Evolutionary conservation across 2,329 filamentous ascomycete species (phyloP), one percentile per base, ranked within the genome.

Genomic region (Colletotrichum spinosum): DNA sequence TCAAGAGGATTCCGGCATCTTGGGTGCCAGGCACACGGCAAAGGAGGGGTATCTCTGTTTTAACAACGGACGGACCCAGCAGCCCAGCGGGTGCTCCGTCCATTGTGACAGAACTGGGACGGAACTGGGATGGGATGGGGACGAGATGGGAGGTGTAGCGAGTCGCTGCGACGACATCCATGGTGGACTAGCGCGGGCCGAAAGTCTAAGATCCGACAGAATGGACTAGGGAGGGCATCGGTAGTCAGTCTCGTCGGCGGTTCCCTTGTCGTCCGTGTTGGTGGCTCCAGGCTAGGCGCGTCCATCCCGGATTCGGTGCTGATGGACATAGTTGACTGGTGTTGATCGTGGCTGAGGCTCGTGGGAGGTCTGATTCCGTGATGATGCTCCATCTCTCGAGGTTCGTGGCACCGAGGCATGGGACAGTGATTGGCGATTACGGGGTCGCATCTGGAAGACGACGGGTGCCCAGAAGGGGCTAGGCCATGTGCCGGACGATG

Each of bases 191-290:
- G 63, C 63, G 63, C 34, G 52, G 58, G 11, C 45, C 52, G 53
- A 49, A 53, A 41, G 53, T 57, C 6, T 39, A 33, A 34, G 6
- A 38, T 65, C 42, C 58, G 42, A 62, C 48, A 52, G 58, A 33
- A 66, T 50, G 60, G 53, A 13, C 59, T 56, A 17, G 59, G 59
- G 42, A 49, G 51, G 55, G 37, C 55, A 33, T 53, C 53, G 44
- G 45, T 34, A 17, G 37, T 56, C 10, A 42, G 17, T 44, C 51
- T 42, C 52, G 11, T 53, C 34, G 52, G 35, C 25, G 10, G 15
- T 49, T 39, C 52, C 58, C 35, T 61, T 65, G 58, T 65, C 34
- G 46, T 41, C 7, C 46, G 1, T 39, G 8, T 6, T 34, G 39
- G 57, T 46, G 58, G 57, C 62, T 38, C 12, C n/a, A 34, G 58